phyloP scores from a whole-genome alignment of 2,329 filamentous ascomycete genomes.

The Bertia moriformis region DNA sequence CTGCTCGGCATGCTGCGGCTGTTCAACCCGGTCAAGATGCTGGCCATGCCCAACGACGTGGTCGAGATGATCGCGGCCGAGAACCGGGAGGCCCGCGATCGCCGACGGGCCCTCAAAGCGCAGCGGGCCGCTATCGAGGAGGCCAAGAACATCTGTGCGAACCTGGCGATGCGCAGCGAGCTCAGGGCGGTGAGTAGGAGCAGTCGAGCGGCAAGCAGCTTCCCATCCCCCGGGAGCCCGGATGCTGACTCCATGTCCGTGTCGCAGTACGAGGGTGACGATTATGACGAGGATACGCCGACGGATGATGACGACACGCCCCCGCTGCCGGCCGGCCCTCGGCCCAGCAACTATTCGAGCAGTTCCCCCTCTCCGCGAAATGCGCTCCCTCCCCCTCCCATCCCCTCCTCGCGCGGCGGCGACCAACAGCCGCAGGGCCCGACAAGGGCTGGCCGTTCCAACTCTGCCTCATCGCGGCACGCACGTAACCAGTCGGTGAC shows the following conservation, averaged over 20 bases:
- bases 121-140: slow-evolving; percentile 35
- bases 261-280: background rate
- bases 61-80: slow-evolving; percentile 35
- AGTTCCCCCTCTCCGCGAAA: background rate
- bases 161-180: slow-evolving; percentile 35
- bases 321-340: too few relatives aligned
- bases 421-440: too few relatives aligned
- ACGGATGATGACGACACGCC: background rate
- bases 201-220: too few relatives aligned
- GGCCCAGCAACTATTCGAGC: background rate
- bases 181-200: slow-evolving; percentile 15
- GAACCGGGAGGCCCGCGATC: slow-evolving; percentile 34
- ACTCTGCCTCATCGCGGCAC: too few relatives aligned
- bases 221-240: too few relatives aligned
- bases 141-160: slow-evolving; percentile 30
- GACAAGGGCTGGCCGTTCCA: too few relatives aligned
- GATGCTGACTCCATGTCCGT: background rate
- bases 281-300: background rate
- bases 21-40: slow-evolving; percentile 35
- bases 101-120: slow-evolving; percentile 27
- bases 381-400: background rate
- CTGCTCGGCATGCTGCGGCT: slow-evolving; percentile 33
- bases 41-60: slow-evolving; percentile 25
- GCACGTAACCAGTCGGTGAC: too few relatives aligned
- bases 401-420: too few relatives aligned